Conservation (phyloP, 108 stramenopile genomes). For the Epipyxis sp. region DNA sequence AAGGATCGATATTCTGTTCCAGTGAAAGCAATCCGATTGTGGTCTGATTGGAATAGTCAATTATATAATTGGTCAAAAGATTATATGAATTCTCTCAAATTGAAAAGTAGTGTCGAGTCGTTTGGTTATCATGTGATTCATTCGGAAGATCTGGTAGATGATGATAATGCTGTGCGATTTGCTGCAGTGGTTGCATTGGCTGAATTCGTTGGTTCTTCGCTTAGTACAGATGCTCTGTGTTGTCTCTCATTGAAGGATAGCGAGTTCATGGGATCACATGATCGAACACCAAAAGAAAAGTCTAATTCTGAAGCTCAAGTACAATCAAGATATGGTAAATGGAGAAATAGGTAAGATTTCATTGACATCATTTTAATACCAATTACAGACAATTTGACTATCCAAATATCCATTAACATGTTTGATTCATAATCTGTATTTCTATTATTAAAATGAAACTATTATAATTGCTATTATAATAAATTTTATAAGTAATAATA, state of each 20-base stretch:
- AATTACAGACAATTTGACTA: too few species aligned
- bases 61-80: conserved; percentile 5
- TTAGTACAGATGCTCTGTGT: background rate
- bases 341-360: background rate
- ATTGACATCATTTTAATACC: too few species aligned
- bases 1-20: background rate
- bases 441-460: too few species aligned
- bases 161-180: background rate
- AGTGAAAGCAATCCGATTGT: conserved; percentile 6
- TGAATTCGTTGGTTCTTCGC: conserved; percentile 28
- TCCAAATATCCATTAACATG: too few species aligned
- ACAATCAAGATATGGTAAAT: conserved; percentile 18
- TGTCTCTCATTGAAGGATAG: conserved; percentile 2
- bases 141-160: conserved; percentile 20
- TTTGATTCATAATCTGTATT: too few species aligned
- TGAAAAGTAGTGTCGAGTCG: background rate
- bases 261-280: conserved; percentile 28
- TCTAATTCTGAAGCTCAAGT: background rate
- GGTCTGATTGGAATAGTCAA: conserved; percentile 29
- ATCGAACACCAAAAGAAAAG: background rate
- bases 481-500: too few species aligned
- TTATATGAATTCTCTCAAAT: background rate
- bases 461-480: too few species aligned
- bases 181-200: background rate
- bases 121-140: conserved; percentile 22